These are phyloP conservation scores for Filosporella fistucella DNA, from an alignment of 495 filamentous ascomycete species.

Conservation along the genomic window DNA sequence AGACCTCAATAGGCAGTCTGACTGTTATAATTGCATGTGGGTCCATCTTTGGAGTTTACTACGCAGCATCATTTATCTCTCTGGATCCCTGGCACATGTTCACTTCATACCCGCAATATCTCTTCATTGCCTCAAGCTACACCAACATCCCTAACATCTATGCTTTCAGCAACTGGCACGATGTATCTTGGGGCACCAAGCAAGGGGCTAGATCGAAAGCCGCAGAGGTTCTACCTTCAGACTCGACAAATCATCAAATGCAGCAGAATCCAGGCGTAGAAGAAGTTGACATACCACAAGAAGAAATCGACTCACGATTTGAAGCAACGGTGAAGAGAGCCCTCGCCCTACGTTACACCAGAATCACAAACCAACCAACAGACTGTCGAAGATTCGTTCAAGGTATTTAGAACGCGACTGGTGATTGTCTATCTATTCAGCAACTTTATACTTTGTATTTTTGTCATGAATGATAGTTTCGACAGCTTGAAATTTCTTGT, in stretches of 20 bases:
- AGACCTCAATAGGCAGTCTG: slow-evolving; percentile 47
- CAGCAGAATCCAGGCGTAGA: slow-evolving; percentile 85
- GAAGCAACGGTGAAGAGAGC: slow-evolving; percentile 92
- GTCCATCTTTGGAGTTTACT: slow-evolving; percentile 96
- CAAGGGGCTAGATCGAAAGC: slow-evolving; percentile 80
- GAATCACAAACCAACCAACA: not conserved
- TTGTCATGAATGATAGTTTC: slow-evolving; percentile 5
- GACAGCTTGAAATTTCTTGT: slow-evolving; percentile 4
- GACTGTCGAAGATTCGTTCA: slow-evolving; percentile 1
- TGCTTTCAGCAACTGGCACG: slow-evolving; percentile 99
- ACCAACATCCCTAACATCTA: slow-evolving; percentile 99
- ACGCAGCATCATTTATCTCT: slow-evolving; percentile 94
- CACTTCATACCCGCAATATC: slow-evolving; percentile 90
- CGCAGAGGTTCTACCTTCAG: slow-evolving; percentile 82
- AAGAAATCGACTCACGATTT: slow-evolving; percentile 94
- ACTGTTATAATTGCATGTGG: slow-evolving; percentile 92
- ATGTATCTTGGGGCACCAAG: slow-evolving; percentile 99
- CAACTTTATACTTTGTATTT: slow-evolving; percentile 1
- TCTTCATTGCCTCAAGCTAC: slow-evolving; percentile 94
- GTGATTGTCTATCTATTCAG: not conserved
- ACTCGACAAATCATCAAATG: slow-evolving; percentile 68
- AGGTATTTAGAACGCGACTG: not conserved
- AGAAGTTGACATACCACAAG: slow-evolving; percentile 90
- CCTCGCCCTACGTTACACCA: slow-evolving; percentile 29
- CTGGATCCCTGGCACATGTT: slow-evolving; percentile 99